Percentiles rank a stretch among this genome's conserved stretches.
phyloP scores from a whole-genome alignment of 352 stramenopile genomes.

The Phytophthora hybrid region DNA sequence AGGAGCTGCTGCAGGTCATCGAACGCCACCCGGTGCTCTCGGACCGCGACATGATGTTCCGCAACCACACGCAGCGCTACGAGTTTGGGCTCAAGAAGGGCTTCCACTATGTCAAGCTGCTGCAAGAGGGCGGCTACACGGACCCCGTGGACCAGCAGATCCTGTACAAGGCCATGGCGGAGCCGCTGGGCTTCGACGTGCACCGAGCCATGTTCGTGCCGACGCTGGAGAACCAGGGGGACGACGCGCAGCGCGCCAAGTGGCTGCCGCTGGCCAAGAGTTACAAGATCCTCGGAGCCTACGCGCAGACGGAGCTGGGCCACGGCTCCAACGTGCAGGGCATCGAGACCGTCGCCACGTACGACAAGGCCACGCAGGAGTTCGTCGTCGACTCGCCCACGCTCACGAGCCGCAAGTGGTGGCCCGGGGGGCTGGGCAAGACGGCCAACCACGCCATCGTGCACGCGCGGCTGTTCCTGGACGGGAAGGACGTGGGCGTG shows the following conservation, averaged over 20 bases:
- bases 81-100: constrained; percentile 44
- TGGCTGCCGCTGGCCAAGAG: constrained; percentile 39
- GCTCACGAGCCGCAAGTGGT: constrained; percentile 96
- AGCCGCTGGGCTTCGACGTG: constrained; percentile 50
- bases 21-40: constrained; percentile 52
- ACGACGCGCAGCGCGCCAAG: constrained; percentile 33
- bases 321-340: constrained; percentile 47
- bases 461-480: constrained; percentile 33
- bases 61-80: constrained; percentile 52
- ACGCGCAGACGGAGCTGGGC: constrained; percentile 44
- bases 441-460: constrained; percentile 45
- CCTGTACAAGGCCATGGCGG: constrained; percentile 53
- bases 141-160: constrained; percentile 47
- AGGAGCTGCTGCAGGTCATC: constrained; percentile 48
- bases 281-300: constrained; percentile 39
- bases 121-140: constrained; percentile 42
- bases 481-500: constrained; percentile 39
- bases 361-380: constrained; percentile 89
- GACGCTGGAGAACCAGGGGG: constrained; percentile 39
- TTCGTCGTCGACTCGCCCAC: constrained; percentile 96
- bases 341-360: constrained; percentile 41
- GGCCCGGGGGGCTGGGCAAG: constrained; percentile 75
- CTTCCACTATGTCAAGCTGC: constrained; percentile 49
- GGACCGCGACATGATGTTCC: constrained; percentile 54
- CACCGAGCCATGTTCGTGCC: constrained; percentile 41